Evolutionary conservation across 2,329 filamentous ascomycete genomes (phyloP).

Genomic region (Fusarium vanettenii): DNA sequence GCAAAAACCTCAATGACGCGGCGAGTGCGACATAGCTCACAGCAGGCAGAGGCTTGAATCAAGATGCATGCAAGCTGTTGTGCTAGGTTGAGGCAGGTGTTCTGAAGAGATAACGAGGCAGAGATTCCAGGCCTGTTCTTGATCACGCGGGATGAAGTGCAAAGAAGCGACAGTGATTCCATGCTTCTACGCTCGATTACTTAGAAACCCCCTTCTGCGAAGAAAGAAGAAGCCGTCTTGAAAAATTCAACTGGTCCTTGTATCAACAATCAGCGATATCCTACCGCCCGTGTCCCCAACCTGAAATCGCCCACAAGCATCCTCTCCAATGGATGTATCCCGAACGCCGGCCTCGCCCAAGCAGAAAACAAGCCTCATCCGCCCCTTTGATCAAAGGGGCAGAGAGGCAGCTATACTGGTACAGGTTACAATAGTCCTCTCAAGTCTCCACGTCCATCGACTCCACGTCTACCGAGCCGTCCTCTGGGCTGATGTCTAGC

Average conservation of each 20-base stretch:
- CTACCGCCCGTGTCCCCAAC: slow-evolving; percentile 21
- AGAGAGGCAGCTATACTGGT: slow-evolving; percentile 28
- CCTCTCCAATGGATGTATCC: slow-evolving; percentile 24
- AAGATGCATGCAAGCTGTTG: background rate
- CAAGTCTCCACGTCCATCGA: slow-evolving; percentile 56
- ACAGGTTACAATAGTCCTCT: slow-evolving; percentile 26
- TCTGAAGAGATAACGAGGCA: background rate
- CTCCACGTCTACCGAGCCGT: slow-evolving; percentile 57
- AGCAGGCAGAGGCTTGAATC: background rate
- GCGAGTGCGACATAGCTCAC: background rate
- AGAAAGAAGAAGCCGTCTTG: background rate
- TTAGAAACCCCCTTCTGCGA: background rate
- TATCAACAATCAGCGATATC: slow-evolving; percentile 31
- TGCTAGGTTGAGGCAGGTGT: background rate
- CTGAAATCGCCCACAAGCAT: slow-evolving; percentile 12
- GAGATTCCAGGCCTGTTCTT: background rate
- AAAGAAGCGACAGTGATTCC: slow-evolving; percentile 20
- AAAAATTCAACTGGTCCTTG: slow-evolving; percentile 16
- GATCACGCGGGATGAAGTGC: background rate
- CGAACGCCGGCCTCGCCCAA: slow-evolving; percentile 31
- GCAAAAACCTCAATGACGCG: background rate
- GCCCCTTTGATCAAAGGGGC: background rate
- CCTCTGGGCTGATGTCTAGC: slow-evolving; percentile 71
- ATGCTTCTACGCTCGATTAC: slow-evolving; percentile 15
- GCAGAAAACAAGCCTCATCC: slow-evolving; percentile 18